Evolutionary conservation across 2,329 filamentous ascomycete genomes (phyloP).

Genomic region (Trichoderma pleuroti): DNA sequence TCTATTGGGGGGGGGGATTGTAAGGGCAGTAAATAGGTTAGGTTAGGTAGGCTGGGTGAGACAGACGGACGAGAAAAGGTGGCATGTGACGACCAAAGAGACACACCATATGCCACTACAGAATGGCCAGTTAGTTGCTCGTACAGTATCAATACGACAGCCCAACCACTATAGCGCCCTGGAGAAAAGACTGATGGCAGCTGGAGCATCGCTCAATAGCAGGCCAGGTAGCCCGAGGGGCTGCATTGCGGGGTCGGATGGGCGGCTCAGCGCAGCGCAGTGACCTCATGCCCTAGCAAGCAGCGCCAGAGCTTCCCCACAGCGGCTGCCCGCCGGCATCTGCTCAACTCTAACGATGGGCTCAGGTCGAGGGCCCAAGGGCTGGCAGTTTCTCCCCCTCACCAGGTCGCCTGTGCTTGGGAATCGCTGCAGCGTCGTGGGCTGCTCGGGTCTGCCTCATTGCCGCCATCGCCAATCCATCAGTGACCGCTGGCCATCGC

Average conservation of each 20-base stretch:
- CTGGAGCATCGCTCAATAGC: conserved; percentile 1
- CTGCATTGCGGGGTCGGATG: conserved; percentile 1
- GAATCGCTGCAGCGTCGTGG: not conserved
- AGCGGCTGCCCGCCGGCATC: conserved; percentile 15
- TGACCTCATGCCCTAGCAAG: conserved; percentile 13
- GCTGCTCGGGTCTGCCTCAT: not conserved
- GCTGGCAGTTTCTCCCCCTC: conserved; percentile 6
- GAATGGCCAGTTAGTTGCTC: not conserved
- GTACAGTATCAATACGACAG: not conserved
- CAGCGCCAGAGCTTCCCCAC: conserved; percentile 17
- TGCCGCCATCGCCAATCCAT: not conserved
- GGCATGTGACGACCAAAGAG: not conserved
- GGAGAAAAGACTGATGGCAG: not conserved
- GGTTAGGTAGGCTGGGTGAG: not conserved
- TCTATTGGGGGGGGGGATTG: not conserved
- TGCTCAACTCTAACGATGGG: conserved; percentile 20
- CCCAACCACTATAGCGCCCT: not conserved
- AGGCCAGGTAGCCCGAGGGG: not conserved
- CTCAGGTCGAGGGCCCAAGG: conserved; percentile 17
- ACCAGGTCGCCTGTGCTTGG: not conserved
- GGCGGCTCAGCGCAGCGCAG: conserved; percentile 3
- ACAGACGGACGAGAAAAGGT: not conserved
- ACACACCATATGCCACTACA: not conserved
- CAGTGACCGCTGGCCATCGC: not conserved
- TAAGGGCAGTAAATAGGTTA: too few species aligned